These are phyloP conservation scores for Penicillium sp. DNA, from an alignment of 2,329 filamentous ascomycete species.

Conservation along the genomic window DNA sequence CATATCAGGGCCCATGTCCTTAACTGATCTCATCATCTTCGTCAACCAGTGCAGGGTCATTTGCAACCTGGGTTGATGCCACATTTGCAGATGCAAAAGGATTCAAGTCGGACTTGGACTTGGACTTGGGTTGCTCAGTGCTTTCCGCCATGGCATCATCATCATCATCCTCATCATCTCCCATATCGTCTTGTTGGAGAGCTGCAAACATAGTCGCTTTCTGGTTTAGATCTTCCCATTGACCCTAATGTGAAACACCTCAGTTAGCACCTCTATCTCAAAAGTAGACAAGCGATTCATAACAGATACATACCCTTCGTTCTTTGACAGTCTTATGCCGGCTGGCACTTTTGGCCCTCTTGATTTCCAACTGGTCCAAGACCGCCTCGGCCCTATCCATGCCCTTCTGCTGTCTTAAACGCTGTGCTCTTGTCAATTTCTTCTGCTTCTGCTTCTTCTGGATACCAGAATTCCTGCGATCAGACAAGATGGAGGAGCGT, in stretches of 20 bases:
- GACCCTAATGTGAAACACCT: conserved; percentile 23
- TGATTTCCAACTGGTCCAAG: conserved; percentile 52
- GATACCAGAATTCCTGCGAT: conserved; percentile 50
- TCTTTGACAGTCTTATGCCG: conserved; percentile 48
- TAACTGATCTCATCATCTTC: conserved; percentile 45
- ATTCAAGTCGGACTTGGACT: conserved; percentile 8
- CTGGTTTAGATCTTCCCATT: conserved; percentile 42
- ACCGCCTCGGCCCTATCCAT: conserved; percentile 53
- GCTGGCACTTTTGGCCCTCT: conserved; percentile 49
- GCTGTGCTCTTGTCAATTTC: conserved; percentile 49
- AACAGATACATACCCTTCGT: conserved; percentile 37
- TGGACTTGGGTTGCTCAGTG: conserved; percentile 14
- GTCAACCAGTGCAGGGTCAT: conserved; percentile 29
- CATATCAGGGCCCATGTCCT: conserved; percentile 15
- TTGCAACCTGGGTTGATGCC: conserved; percentile 18
- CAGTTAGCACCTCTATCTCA: conserved; percentile 14
- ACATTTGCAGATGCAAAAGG: conserved; percentile 12
- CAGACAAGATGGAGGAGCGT: conserved; percentile 45
- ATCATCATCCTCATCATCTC: conserved; percentile 42
- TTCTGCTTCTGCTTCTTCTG: conserved; percentile 48
- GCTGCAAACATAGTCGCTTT: conserved; percentile 27
- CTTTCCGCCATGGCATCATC: conserved; percentile 32
- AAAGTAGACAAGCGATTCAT: background rate
- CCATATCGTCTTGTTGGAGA: conserved; percentile 46
- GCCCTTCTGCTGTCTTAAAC: conserved; percentile 50